phyloP scores from a whole-genome alignment of 352 stramenopile species.

The Saprolegnia parasitica region DNA sequence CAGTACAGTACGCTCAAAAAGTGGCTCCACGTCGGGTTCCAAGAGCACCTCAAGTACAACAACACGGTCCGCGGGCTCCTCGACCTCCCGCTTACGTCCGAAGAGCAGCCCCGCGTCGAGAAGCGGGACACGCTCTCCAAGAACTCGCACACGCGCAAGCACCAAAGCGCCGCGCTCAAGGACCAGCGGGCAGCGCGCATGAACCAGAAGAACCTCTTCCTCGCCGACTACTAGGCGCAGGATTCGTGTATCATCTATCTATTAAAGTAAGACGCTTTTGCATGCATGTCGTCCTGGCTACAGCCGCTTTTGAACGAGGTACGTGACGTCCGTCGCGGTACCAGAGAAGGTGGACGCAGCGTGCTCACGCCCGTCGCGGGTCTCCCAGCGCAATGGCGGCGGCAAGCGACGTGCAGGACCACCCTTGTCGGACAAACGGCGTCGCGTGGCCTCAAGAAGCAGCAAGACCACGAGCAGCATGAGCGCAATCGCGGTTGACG shows the following conservation, averaged over 20 bases:
- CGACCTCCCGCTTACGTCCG: slow-evolving; percentile 68
- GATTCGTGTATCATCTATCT: not conserved
- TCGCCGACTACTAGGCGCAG: slow-evolving; percentile 3
- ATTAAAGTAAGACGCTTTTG: too few relatives aligned
- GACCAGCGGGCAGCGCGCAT: slow-evolving; percentile 16
- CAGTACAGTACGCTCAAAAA: slow-evolving; percentile 81
- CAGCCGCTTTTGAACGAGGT: too few relatives aligned
- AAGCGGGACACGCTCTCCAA: slow-evolving; percentile 22
- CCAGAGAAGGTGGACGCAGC: too few relatives aligned
- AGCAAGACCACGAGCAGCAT: too few relatives aligned
- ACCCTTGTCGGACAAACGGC: too few relatives aligned
- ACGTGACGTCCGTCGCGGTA: too few relatives aligned
- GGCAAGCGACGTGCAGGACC: too few relatives aligned
- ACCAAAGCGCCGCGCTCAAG: slow-evolving; percentile 20
- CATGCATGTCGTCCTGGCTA: too few relatives aligned
- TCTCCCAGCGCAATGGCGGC: too few relatives aligned
- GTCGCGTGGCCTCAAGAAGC: too few relatives aligned
- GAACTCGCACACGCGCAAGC: slow-evolving; percentile 14
- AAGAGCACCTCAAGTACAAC: slow-evolving; percentile 87
- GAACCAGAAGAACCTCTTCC: slow-evolving; percentile 24
- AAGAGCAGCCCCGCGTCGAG: slow-evolving; percentile 40
- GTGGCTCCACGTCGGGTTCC: slow-evolving; percentile 61
- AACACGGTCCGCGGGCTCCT: slow-evolving; percentile 71
- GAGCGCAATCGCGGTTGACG: too few relatives aligned
- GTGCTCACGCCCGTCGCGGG: too few relatives aligned